Evolutionary conservation across 306 rosid genomes (phyloP), one percentile per base, ranked within the genome.

Genomic region (Rosa persica): DNA sequence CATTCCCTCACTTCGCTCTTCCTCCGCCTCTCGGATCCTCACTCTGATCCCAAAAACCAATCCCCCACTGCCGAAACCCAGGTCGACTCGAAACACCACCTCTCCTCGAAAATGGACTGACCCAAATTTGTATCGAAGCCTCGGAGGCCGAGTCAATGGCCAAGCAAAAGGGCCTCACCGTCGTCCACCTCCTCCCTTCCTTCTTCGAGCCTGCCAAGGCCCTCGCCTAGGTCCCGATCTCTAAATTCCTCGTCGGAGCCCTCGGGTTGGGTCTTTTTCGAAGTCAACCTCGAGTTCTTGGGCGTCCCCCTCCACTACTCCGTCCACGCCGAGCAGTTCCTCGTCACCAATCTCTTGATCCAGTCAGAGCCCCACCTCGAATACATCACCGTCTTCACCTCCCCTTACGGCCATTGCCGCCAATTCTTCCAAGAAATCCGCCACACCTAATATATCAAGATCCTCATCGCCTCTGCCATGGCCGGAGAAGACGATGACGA

Each of bases 271-370:
- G 78, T 95, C 70, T 89, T 84, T 85, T 1, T 88, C 61, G 99
- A 98, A 52, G 98, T 91, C 27, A 95, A 95, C 85, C 89, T 95
- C 3, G 98, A 95, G 72, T 95, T 93, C 86, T 98, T 93, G 0
- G 90, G 89, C 20, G 90, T 95, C 55, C 99, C 99, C 0, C 98
- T 92, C 64, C 92, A 93, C 86, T 92, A 92, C 74, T 82, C 99
- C 25, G 88, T 95, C 81, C 99, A 95, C 87, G 99, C 97, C 57
- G 99, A 95, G 76, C 99, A 95, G 83, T 95, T 95, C 86, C 97
- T 95, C 70, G 72, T 91, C 75, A 86, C 88, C 49, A 95, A 93
- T 64, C 96, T 95, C 79, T 83, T 76, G 51, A 79, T 93, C 83
- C 83, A 93, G 51, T 76, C 47, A 12, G 99, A 95, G 65, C 1